These are phyloP conservation scores for Lachancea fermentati DNA, from an alignment of 805 yeast genomes.

Conservation along the genomic window DNA sequence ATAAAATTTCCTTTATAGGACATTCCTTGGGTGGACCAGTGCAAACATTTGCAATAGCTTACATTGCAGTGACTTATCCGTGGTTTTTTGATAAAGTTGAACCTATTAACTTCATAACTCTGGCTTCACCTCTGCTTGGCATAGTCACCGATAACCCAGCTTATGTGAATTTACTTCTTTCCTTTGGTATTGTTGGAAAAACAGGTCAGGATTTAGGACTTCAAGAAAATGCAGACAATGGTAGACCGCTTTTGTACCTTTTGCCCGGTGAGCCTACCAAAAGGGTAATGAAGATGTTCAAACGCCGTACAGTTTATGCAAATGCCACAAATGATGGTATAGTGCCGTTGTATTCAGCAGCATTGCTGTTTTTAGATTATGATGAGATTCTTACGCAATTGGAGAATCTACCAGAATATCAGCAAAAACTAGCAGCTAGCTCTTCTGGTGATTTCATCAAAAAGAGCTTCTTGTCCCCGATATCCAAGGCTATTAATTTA, in stretches of 20 bases:
- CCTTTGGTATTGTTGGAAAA: slow-evolving; percentile 71
- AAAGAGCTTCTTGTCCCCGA: slow-evolving; percentile 34
- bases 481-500: slow-evolving; percentile 41
- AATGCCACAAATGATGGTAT: slow-evolving; percentile 76
- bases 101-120: slow-evolving; percentile 64
- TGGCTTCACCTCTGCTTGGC: slow-evolving; percentile 74
- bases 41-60: slow-evolving; percentile 74
- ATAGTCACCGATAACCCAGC: slow-evolving; percentile 74
- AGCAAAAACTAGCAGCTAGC: slow-evolving; percentile 8
- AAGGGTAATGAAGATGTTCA: slow-evolving; percentile 48
- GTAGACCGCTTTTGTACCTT: slow-evolving; percentile 50
- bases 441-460: slow-evolving; percentile 19
- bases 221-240: slow-evolving; percentile 37
- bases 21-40: slow-evolving; percentile 78
- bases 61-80: slow-evolving; percentile 60
- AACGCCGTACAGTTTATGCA: slow-evolving; percentile 66
- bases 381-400: slow-evolving; percentile 36
- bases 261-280: slow-evolving; percentile 69
- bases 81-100: slow-evolving; percentile 54
- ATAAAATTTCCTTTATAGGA: slow-evolving; percentile 64
- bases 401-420: slow-evolving; percentile 30
- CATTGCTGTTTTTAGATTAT: slow-evolving; percentile 63
- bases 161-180: slow-evolving; percentile 60
- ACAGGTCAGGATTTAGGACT: slow-evolving; percentile 77
- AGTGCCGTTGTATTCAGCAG: slow-evolving; percentile 71